Evolutionary conservation across 2,329 filamentous ascomycete genomes (phyloP).

Genomic region (Hymenoscyphus occultus): DNA sequence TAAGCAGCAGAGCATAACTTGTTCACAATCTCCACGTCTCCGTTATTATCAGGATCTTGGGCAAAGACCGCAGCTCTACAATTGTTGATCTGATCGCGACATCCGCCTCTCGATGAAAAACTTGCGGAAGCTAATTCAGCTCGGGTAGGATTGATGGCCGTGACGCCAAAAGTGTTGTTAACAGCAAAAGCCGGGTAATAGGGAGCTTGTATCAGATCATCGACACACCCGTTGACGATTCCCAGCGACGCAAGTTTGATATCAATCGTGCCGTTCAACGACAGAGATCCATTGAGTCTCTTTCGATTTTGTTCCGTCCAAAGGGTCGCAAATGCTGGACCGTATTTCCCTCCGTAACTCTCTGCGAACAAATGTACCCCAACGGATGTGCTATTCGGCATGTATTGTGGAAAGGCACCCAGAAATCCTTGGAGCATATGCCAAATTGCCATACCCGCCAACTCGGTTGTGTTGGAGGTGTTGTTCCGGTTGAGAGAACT

Average conservation of each 20-base stretch:
- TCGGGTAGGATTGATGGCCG: constrained; percentile 52
- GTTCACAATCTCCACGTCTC: constrained; percentile 39
- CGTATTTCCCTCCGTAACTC: constrained; percentile 69
- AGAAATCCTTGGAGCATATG: constrained; percentile 59
- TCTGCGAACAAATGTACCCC: constrained; percentile 66
- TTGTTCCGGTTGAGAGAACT: constrained; percentile 47
- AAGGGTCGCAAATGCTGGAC: constrained; percentile 58
- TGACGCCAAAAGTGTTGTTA: constrained; percentile 64
- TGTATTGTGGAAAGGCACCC: constrained; percentile 55
- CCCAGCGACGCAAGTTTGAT: constrained; percentile 62
- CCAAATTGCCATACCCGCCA: constrained; percentile 55
- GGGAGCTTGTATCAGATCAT: constrained; percentile 58
- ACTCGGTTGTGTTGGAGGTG: constrained; percentile 48
- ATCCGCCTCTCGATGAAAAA: constrained; percentile 50
- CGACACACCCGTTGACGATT: constrained; percentile 70
- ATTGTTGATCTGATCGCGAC: constrained; percentile 48
- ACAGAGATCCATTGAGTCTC: constrained; percentile 48
- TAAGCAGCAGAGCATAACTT: constrained; percentile 37
- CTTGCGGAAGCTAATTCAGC: constrained; percentile 45
- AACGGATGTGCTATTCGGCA: constrained; percentile 49
- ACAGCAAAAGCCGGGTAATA: constrained; percentile 56
- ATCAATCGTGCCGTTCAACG: constrained; percentile 51
- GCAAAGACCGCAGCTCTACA: constrained; percentile 47
- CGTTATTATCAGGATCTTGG: constrained; percentile 43
- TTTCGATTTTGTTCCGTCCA: constrained; percentile 61